These are phyloP conservation scores for Candida sphagnicola DNA, from an alignment of 805 yeast genomes.

Conservation along the genomic window DNA sequence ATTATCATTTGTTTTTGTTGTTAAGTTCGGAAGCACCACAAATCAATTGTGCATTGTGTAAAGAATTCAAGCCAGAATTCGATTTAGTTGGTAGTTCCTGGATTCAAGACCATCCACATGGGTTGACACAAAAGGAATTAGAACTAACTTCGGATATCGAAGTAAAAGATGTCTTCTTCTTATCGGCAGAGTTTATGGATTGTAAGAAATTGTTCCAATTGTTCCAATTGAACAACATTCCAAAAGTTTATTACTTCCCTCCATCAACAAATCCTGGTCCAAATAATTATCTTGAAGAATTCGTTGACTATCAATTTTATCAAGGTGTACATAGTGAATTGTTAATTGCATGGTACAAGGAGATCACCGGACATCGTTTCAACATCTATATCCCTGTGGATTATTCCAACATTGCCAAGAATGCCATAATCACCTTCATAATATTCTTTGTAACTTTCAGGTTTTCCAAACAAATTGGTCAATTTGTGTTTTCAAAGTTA, in stretches of 20 bases:
- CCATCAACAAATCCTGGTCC: conserved; percentile 42
- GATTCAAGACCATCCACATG: conserved; percentile 49
- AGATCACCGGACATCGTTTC: conserved; percentile 31
- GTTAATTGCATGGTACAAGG: conserved; percentile 32
- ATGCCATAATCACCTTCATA: conserved; percentile 16
- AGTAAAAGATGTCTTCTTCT: conserved; percentile 53
- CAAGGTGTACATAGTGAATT: conserved; percentile 40
- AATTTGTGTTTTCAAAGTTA: conserved; percentile 46
- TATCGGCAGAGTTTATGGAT: conserved; percentile 66
- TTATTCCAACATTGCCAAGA: conserved; percentile 34
- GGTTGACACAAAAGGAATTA: conserved; percentile 29
- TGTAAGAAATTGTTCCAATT: conserved; percentile 49
- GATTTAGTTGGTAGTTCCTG: conserved; percentile 57
- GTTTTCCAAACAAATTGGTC: conserved; percentile 28
- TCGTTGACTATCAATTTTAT: conserved; percentile 42
- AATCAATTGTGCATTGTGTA: conserved; percentile 75
- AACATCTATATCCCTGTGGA: conserved; percentile 39
- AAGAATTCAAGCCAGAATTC: conserved; percentile 62
- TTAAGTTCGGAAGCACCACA: conserved; percentile 72
- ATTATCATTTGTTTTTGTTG: conserved; percentile 60
- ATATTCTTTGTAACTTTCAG: conserved; percentile 17
- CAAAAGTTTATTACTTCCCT: conserved; percentile 61
- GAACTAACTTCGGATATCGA: conserved; percentile 24
- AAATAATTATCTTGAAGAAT: conserved; percentile 22
- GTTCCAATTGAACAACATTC: conserved; percentile 66